These are phyloP conservation scores for Pyrenula aspistea DNA, from an alignment of 495 filamentous ascomycete genomes.

Conservation along the genomic window DNA sequence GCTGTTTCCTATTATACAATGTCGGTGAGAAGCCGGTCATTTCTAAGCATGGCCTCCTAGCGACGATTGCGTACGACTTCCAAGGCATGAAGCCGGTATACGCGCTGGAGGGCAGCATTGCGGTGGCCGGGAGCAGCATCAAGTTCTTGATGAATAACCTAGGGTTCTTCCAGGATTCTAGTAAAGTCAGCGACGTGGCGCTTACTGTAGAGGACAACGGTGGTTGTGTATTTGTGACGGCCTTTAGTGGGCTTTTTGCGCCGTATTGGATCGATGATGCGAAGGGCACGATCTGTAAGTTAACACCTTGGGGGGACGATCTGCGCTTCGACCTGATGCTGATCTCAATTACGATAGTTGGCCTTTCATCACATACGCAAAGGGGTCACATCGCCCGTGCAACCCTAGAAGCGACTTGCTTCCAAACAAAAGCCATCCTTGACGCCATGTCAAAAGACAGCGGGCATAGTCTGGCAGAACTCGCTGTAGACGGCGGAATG, in stretches of 20 bases:
- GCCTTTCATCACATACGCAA: constrained; percentile 84
- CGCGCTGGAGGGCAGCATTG: constrained; percentile 85
- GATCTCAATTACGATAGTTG: too few relatives aligned
- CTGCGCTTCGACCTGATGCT: constrained; percentile 6
- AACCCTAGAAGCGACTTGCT: constrained; percentile 90
- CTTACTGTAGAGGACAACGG: constrained; percentile 77
- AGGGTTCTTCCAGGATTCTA: constrained; percentile 65
- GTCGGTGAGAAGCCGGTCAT: constrained; percentile 84
- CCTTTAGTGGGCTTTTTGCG: constrained; percentile 90
- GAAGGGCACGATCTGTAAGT: constrained; percentile 74
- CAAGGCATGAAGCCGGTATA: constrained; percentile 65
- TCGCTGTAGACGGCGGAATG: constrained; percentile 92
- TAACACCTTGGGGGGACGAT: constrained; percentile 3
- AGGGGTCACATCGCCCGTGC: constrained; percentile 87
- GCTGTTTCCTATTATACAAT: constrained; percentile 92
- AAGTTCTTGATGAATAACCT: constrained; percentile 88
- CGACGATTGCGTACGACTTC: constrained; percentile 82
- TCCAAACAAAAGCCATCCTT: constrained; percentile 88
- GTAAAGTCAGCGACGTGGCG: constrained; percentile 73
- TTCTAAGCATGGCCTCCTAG: constrained; percentile 76
- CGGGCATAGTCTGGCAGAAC: constrained; percentile 57
- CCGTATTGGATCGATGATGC: constrained; percentile 99
- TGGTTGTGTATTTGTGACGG: constrained; percentile 88
- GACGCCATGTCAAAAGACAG: constrained; percentile 93
- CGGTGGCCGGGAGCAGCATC: constrained; percentile 80